Evolutionary conservation across 805 yeast species (phyloP).

Genomic region (Myxozyma udenii): DNA sequence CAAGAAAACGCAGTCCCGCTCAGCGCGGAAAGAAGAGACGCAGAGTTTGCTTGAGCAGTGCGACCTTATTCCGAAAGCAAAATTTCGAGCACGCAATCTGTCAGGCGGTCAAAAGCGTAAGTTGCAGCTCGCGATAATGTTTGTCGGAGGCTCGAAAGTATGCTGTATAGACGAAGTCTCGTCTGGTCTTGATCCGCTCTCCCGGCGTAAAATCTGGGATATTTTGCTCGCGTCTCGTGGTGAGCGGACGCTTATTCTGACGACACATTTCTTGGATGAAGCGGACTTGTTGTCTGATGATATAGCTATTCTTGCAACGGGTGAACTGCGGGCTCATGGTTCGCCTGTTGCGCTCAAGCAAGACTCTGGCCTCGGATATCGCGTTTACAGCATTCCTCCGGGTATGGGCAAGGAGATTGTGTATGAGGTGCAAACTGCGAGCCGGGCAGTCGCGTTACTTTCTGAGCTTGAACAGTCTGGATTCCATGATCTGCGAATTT

Average conservation of each 20-base stretch:
- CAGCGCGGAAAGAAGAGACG: conserved; percentile 8
- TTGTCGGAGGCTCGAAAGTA: conserved; percentile 39
- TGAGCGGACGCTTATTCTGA: conserved; percentile 34
- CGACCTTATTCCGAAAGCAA: conserved; percentile 34
- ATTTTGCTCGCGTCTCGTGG: conserved; percentile 37
- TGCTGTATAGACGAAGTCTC: conserved; percentile 42
- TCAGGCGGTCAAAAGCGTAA: conserved; percentile 42
- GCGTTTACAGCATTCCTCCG: conserved; percentile 17
- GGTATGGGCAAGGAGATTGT: conserved; percentile 24
- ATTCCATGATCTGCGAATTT: conserved; percentile 21
- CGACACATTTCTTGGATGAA: conserved; percentile 41
- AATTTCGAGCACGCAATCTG: conserved; percentile 29
- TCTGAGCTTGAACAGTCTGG: conserved; percentile 8
- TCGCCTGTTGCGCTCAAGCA: conserved; percentile 37
- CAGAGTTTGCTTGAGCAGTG: conserved; percentile 33
- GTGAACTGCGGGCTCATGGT: conserved; percentile 35
- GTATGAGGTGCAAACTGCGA: conserved; percentile 9
- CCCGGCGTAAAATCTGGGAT: conserved; percentile 41
- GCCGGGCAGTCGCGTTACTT: conserved; percentile 9
- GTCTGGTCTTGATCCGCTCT: conserved; percentile 42
- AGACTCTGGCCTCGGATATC: conserved; percentile 36
- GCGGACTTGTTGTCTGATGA: conserved; percentile 40
- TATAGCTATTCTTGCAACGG: conserved; percentile 37
- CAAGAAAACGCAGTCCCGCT: conserved; percentile 18
- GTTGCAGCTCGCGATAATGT: conserved; percentile 39